phyloP scores from a whole-genome alignment of 306 rosid species.

The Fragaria ananassa region DNA sequence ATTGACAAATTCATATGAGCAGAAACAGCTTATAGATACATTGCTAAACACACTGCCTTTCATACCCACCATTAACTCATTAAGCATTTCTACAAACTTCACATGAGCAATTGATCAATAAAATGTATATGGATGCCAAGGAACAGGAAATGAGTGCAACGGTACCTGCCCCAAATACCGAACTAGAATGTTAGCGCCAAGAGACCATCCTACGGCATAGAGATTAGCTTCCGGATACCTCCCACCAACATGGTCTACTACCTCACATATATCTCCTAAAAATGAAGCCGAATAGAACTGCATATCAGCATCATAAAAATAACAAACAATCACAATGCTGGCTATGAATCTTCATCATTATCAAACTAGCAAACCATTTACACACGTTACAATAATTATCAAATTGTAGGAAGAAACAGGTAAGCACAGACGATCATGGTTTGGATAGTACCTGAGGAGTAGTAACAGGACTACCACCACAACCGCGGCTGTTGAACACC shows the following conservation, averaged over 20 bases:
- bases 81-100: background rate
- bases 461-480: slow-evolving; percentile 83
- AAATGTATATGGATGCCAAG: background rate
- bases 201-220: slow-evolving; percentile 93
- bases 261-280: slow-evolving; percentile 78
- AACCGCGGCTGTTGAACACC: slow-evolving; percentile 88
- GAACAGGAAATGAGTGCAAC: background rate
- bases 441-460: slow-evolving; percentile 69
- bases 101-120: background rate
- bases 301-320: slow-evolving; percentile 35
- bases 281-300: slow-evolving; percentile 98
- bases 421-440: background rate
- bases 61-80: background rate
- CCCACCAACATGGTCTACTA: slow-evolving; percentile 64
- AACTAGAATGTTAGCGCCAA: slow-evolving; percentile 94
- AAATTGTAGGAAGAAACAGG: background rate
- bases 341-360: background rate
- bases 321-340: slow-evolving; percentile 25
- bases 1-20: background rate
- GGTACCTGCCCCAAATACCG: slow-evolving; percentile 83
- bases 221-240: slow-evolving; percentile 71
- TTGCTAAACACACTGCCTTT: background rate
- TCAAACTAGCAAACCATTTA: background rate
- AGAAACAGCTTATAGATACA: background rate
- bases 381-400: background rate